A percentile compares a stretch with the other conserved stretches of the same genome.
Conservation (phyloP, 2,329 filamentous ascomycete species). For the Trichophyton verrucosum region DNA sequence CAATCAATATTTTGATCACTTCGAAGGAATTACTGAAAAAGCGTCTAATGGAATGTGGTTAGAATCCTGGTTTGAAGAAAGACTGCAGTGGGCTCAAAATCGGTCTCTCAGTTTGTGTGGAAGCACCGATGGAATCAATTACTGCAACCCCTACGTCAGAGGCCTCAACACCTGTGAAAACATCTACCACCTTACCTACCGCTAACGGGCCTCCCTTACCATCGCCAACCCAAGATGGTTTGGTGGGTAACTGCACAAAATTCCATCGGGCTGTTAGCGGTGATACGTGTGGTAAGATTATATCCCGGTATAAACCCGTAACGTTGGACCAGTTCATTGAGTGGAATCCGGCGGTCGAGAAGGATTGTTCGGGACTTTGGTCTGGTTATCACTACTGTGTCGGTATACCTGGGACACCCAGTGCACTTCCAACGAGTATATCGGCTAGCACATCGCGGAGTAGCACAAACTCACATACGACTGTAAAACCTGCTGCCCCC, state of each 20-base stretch:
- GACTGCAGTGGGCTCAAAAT: constrained; percentile 4
- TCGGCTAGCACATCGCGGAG: neutral
- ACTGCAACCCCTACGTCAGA: neutral
- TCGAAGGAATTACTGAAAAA: neutral
- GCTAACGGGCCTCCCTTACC: neutral
- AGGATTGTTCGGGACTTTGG: constrained; percentile 14
- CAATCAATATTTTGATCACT: neutral
- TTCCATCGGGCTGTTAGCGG: neutral
- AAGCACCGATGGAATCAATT: neutral
- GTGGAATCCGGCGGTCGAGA: constrained; percentile 18
- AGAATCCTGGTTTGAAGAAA: constrained; percentile 1
- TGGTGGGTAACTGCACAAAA: neutral
- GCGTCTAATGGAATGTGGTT: neutral
- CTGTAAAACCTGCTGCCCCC: neutral
- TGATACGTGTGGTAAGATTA: neutral
- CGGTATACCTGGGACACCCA: constrained; percentile 7
- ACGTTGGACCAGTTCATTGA: constrained; percentile 11
- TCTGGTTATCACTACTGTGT: constrained; percentile 18
- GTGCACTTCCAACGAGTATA: neutral
- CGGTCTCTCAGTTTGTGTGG: constrained; percentile 3
- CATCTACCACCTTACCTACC: neutral
- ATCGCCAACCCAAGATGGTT: neutral
- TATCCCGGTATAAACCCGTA: neutral
- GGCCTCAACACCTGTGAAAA: neutral
- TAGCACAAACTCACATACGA: neutral